Conservation (phyloP, 1,284 basidiomycete genomes). For the Gomphus bonarii region DNA sequence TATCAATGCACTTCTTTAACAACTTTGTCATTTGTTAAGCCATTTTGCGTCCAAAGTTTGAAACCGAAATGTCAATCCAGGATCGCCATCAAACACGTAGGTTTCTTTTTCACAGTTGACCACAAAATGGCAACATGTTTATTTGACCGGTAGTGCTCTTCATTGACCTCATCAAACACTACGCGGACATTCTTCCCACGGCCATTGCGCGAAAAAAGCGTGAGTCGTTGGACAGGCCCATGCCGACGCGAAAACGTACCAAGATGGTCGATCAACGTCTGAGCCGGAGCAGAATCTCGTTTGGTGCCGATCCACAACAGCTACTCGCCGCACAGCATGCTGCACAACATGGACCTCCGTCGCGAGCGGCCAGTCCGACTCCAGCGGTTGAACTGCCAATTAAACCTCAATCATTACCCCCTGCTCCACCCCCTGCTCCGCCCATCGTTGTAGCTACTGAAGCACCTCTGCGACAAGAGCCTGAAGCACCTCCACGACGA, state of each 20-base stretch:
- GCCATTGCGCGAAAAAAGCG: slow-evolving; percentile 77
- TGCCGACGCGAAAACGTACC: slow-evolving; percentile 79
- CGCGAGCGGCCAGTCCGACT: slow-evolving; percentile 16
- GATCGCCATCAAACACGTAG: slow-evolving; percentile 72
- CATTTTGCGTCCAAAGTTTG: slow-evolving; percentile 73
- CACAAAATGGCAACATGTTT: background rate
- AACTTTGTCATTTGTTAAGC: slow-evolving; percentile 29
- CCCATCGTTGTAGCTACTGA: slow-evolving; percentile 12
- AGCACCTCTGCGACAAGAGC: background rate
- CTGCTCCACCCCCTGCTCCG: slow-evolving; percentile 33
- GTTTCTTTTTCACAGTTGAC: slow-evolving; percentile 20
- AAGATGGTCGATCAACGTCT: slow-evolving; percentile 83
- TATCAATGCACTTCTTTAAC: background rate
- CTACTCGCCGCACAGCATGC: slow-evolving; percentile 36
- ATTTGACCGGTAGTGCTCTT: slow-evolving; percentile 48
- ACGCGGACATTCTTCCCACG: slow-evolving; percentile 67
- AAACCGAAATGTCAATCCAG: slow-evolving; percentile 76
- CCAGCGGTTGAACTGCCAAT: slow-evolving; percentile 12
- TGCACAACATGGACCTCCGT: slow-evolving; percentile 20
- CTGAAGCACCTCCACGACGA: background rate
- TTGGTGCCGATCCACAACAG: slow-evolving; percentile 29
- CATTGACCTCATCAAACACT: slow-evolving; percentile 76
- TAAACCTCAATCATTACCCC: slow-evolving; percentile 25
- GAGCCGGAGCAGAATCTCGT: slow-evolving; percentile 43
- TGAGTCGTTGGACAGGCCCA: slow-evolving; percentile 65